These are phyloP conservation scores for Penicillium longicatenatum DNA, from an alignment of 495 filamentous ascomycete species.

Conservation along the genomic window DNA sequence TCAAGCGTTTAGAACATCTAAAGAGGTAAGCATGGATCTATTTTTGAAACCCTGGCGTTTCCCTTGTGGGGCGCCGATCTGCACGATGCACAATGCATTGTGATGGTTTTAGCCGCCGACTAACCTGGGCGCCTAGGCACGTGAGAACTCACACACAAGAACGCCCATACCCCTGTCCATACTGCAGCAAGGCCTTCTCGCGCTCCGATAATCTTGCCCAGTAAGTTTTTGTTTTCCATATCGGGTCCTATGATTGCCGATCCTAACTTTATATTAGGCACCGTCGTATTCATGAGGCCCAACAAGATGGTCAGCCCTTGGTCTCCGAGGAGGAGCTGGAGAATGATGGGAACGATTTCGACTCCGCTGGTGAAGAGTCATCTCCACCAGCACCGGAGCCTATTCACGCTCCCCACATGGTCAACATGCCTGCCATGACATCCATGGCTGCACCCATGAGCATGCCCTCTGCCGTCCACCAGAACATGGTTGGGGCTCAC, in stretches of 20 bases:
- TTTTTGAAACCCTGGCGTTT: slow-evolving; percentile 16
- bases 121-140: slow-evolving; percentile 70
- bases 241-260: slow-evolving; percentile 10
- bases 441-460: slow-evolving; percentile 43
- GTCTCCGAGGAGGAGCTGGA: slow-evolving; percentile 76
- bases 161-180: slow-evolving; percentile 93
- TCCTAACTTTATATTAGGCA: slow-evolving; percentile 57
- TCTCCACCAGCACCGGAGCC: slow-evolving; percentile 43
- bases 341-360: slow-evolving; percentile 70
- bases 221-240: slow-evolving; percentile 54
- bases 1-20: slow-evolving; percentile 98
- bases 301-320: slow-evolving; percentile 66
- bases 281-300: slow-evolving; percentile 90
- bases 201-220: slow-evolving; percentile 98
- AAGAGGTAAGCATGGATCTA: slow-evolving; percentile 76
- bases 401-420: slow-evolving; percentile 32
- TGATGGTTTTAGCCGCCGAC: slow-evolving; percentile 55
- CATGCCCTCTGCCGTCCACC: slow-evolving; percentile 37
- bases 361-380: slow-evolving; percentile 73
- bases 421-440: slow-evolving; percentile 41
- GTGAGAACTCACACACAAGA: slow-evolving; percentile 99
- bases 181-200: slow-evolving; percentile 98
- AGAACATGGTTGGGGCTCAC: slow-evolving; percentile 39
- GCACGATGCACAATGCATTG: slow-evolving; percentile 16
- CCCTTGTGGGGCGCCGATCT: slow-evolving; percentile 21